Percentiles rank a stretch among this genome's conserved stretches.
Conservation (phyloP, 495 filamentous ascomycete species). For the Penicillium fimorum region DNA sequence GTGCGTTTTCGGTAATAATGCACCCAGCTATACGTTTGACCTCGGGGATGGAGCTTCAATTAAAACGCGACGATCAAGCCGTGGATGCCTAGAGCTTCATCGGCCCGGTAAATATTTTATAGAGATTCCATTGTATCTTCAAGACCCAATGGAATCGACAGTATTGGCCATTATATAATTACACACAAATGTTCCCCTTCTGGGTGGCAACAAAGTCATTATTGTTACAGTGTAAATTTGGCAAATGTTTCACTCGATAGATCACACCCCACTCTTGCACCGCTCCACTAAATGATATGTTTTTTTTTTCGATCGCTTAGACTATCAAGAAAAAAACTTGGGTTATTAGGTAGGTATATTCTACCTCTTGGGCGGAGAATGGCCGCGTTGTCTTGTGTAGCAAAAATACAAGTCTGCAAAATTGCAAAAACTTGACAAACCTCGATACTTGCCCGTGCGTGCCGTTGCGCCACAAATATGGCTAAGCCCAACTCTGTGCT, state of each 20-base stretch:
- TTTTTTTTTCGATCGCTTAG: conserved; percentile 9
- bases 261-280: conserved; percentile 19
- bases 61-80: conserved; percentile 16
- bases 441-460: background rate
- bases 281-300: conserved; percentile 1
- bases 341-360: background rate
- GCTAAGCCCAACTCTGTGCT: conserved; percentile 7
- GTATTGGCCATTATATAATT: background rate
- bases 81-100: conserved; percentile 18
- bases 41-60: conserved; percentile 11
- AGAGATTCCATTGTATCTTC: background rate
- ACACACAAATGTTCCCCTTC: background rate
- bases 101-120: conserved; percentile 1
- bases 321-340: background rate
- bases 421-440: background rate
- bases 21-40: conserved; percentile 1
- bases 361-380: background rate
- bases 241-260: conserved; percentile 23
- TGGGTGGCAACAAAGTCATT: conserved; percentile 8
- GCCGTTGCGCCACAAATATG: conserved; percentile 14
- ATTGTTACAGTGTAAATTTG: conserved; percentile 14
- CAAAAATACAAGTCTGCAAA: background rate
- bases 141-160: background rate
- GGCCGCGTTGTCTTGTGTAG: background rate
- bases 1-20: background rate